Conservation (phyloP, 116 monocot genomes). For the Iris pallida region DNA sequence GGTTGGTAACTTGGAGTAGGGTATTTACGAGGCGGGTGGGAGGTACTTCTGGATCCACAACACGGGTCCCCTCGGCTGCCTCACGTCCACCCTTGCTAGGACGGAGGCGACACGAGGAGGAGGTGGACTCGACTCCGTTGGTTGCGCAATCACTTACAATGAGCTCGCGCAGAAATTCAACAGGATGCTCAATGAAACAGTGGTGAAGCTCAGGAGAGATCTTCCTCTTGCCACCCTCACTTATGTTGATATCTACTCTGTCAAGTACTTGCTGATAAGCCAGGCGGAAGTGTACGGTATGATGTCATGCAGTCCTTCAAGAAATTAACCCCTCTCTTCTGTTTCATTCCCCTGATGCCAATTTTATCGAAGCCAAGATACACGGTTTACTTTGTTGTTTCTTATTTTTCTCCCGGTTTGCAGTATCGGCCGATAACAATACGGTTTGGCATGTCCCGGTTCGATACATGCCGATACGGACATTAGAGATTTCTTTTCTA, state of each 20-base stretch:
- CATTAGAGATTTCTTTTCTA: too few relatives aligned
- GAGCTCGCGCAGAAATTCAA: slow-evolving; percentile 22
- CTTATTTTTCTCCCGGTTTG: too few relatives aligned
- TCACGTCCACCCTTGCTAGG: slow-evolving; percentile 23
- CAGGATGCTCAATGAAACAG: slow-evolving; percentile 16
- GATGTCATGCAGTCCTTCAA: background rate
- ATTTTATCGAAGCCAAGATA: too few relatives aligned
- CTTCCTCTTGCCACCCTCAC: slow-evolving; percentile 21
- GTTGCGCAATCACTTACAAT: slow-evolving; percentile 29
- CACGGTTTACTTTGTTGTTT: too few relatives aligned
- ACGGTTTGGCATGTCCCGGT: too few relatives aligned
- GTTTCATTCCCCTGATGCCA: too few relatives aligned
- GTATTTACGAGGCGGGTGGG: slow-evolving; percentile 40
- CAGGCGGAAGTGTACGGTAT: slow-evolving; percentile 14
- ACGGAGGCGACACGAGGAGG: background rate
- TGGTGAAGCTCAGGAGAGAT: slow-evolving; percentile 10
- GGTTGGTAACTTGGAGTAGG: slow-evolving; percentile 14
- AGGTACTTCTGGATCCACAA: slow-evolving; percentile 68
- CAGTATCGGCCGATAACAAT: too few relatives aligned
- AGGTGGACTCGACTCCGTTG: slow-evolving; percentile 1
- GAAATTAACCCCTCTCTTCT: too few relatives aligned
- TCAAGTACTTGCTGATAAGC: slow-evolving; percentile 23
- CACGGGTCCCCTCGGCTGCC: slow-evolving; percentile 55
- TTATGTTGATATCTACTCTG: slow-evolving; percentile 29
- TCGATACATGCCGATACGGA: too few relatives aligned